Conservation (phyloP, 768 basidiomycete species). For the Myochromella boudieri region DNA sequence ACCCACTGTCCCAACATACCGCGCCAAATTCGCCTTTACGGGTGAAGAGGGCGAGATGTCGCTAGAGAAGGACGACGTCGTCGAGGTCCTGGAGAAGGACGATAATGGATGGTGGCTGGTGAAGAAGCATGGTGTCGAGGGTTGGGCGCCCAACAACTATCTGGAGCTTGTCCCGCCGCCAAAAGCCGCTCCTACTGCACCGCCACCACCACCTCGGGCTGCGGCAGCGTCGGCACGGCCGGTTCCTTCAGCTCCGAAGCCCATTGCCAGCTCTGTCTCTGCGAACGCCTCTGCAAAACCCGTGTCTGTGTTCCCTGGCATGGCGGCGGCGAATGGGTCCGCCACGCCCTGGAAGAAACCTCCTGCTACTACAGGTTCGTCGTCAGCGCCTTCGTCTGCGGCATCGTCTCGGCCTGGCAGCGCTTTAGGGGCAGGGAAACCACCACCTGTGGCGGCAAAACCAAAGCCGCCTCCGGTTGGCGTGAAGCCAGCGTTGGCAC, state of each 20-base stretch:
- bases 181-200: slow-evolving; percentile 60
- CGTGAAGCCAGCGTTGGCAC: slow-evolving; percentile 36
- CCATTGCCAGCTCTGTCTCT: slow-evolving; percentile 39
- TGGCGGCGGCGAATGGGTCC: slow-evolving; percentile 66
- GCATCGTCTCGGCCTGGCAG: slow-evolving; percentile 51
- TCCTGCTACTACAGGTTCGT: slow-evolving; percentile 20
- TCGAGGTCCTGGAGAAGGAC: slow-evolving; percentile 90
- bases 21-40: slow-evolving; percentile 88
- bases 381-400: slow-evolving; percentile 37
- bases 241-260: slow-evolving; percentile 35
- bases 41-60: slow-evolving; percentile 93
- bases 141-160: slow-evolving; percentile 96
- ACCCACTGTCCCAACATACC: slow-evolving; percentile 74
- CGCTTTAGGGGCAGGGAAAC: slow-evolving; percentile 44
- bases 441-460: slow-evolving; percentile 57
- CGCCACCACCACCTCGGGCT: slow-evolving; percentile 64
- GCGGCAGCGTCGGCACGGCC: slow-evolving; percentile 19
- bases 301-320: slow-evolving; percentile 79
- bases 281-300: slow-evolving; percentile 74
- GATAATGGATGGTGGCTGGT: slow-evolving; percentile 99
- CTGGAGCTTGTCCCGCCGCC: slow-evolving; percentile 77
- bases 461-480: slow-evolving; percentile 34
- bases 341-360: slow-evolving; percentile 75
- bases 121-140: slow-evolving; percentile 77
- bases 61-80: slow-evolving; percentile 85